A percentile compares a stretch with the other conserved stretches of the same genome.
Evolutionary conservation across 768 basidiomycete genomes (phyloP).

Genomic region (Sutorius australiensis): DNA sequence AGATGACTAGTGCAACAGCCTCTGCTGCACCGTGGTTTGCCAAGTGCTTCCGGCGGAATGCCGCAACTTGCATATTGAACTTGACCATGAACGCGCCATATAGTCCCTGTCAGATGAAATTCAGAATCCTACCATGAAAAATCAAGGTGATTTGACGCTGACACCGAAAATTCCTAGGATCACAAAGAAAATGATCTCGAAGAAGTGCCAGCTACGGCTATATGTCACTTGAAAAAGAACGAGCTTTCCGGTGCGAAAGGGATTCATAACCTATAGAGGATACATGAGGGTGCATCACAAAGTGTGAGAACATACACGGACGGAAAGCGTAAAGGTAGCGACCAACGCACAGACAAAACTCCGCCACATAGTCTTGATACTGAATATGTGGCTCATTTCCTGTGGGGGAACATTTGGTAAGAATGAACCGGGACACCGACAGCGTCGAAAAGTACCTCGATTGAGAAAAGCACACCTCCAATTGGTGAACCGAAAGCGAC

Average conservation of each 20-base stretch:
- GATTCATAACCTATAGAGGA: slow-evolving; percentile 82
- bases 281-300: slow-evolving; percentile 21
- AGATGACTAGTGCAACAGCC: slow-evolving; percentile 78
- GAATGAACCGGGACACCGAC: background rate
- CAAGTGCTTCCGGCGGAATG: slow-evolving; percentile 89
- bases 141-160: slow-evolving; percentile 23
- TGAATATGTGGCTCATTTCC: slow-evolving; percentile 99
- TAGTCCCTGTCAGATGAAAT: slow-evolving; percentile 59
- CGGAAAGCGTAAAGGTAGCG: slow-evolving; percentile 93
- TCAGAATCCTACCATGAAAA: slow-evolving; percentile 7
- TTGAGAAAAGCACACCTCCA: slow-evolving; percentile 95
- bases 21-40: slow-evolving; percentile 82
- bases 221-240: slow-evolving; percentile 98
- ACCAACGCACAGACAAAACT: slow-evolving; percentile 97
- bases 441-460: slow-evolving; percentile 61
- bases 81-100: slow-evolving; percentile 98
- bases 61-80: slow-evolving; percentile 92
- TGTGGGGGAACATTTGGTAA: slow-evolving; percentile 28
- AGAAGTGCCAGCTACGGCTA: slow-evolving; percentile 97
- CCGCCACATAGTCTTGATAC: slow-evolving; percentile 97
- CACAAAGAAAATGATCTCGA: slow-evolving; percentile 95
- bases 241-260: slow-evolving; percentile 95
- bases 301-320: slow-evolving; percentile 41
- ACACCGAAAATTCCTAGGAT: slow-evolving; percentile 96
- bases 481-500: slow-evolving; percentile 99